Conservation (phyloP, 257 asterid species). For the Solanum arcanum region DNA sequence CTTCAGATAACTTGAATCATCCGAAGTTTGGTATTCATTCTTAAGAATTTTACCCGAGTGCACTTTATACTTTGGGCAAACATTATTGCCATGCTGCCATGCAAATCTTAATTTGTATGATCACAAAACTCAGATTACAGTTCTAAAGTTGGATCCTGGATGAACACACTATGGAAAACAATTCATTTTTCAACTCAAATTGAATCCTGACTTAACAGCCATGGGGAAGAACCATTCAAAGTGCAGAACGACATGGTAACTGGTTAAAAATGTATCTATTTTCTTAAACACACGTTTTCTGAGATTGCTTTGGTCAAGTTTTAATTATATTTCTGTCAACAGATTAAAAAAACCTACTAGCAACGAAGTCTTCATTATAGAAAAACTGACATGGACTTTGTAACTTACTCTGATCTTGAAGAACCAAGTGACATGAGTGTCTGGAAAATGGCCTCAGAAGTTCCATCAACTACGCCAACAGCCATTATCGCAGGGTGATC, state of each 20-base stretch:
- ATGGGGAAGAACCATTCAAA: background rate
- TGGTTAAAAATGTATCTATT: background rate
- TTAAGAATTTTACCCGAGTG: background rate
- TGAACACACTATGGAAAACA: background rate
- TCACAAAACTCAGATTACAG: background rate
- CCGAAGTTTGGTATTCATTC: background rate
- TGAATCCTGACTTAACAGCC: background rate
- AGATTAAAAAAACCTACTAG: background rate
- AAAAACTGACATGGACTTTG: background rate
- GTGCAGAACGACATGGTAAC: background rate
- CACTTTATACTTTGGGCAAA: background rate
- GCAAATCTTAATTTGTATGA: background rate
- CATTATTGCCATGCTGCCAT: background rate
- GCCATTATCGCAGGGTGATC: slow-evolving; percentile 93
- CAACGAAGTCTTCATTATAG: background rate
- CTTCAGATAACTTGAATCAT: background rate
- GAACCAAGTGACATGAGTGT: slow-evolving; percentile 96
- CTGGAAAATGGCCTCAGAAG: slow-evolving; percentile 89
- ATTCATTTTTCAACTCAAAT: background rate
- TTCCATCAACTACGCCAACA: slow-evolving; percentile 81
- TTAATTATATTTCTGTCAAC: background rate
- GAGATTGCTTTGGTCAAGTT: background rate
- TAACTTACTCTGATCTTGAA: slow-evolving; percentile 88
- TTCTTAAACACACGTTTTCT: background rate
- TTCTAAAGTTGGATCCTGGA: background rate